Base-by-base conservation (phyloP, 2,329 filamentous ascomycete genomes). In the Aspergillus sp. region DNA sequence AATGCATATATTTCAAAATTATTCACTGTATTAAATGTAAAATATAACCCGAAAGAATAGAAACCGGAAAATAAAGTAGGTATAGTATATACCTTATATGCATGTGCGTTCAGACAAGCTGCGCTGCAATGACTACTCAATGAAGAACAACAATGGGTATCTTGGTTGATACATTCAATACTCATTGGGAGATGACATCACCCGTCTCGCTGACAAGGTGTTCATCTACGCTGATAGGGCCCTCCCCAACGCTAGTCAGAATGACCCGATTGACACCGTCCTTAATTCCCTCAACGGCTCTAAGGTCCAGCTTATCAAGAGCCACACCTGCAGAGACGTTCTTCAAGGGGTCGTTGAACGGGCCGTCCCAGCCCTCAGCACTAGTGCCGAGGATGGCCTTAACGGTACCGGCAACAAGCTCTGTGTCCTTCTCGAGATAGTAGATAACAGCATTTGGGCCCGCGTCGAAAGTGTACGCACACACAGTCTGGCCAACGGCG, bases 381-480 rank as follows among this genome's bases (percentile, higher is more conserved):
- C 79, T 52, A 73, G 75, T 66, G 82, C 84, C 89, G 83, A 97
- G 35, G 15, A 86, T 75, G 35, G 74, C 73, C 73, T 88, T 86
- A 70, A 98, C 86, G 0, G 84, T 80, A 7, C 90, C 90, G 0
- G 90, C 81, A 3, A 97, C 84, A 3, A 78, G 70, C 38, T 79
- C 77, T 53, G 83, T 79, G 58, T 95, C 81, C 74, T 90, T 78
- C 64, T 90, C 86, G 37, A 90, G 80, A 65, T 95, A 97, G 76
- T 98, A 98, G 44, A 98, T 83, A 44, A 98, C 94, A 37, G 90
- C 90, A 71, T 98, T 98, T 47, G 93, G 93, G 45, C 93, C 93
- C 0, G 93, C 93, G 65, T 98, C 93, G 62, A 97, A 98, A 0
- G 93, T 98, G 70, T 98, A 98, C 3, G 93, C 93, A 3, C 88